phyloP scores from a whole-genome alignment of 2,329 filamentous ascomycete species.

The Clarireedia sp. region DNA sequence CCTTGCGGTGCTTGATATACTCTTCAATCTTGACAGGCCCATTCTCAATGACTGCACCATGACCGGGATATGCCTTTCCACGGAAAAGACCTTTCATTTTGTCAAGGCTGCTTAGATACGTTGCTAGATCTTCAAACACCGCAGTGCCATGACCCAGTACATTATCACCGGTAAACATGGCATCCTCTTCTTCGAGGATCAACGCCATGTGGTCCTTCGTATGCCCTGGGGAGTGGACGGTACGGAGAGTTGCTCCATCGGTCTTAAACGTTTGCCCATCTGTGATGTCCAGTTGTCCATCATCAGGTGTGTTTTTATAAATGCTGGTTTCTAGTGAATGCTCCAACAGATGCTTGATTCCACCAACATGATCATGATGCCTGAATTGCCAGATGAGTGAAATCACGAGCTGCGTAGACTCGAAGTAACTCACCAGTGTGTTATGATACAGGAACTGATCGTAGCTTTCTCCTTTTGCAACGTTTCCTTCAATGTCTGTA shows the following conservation, averaged over 20 bases:
- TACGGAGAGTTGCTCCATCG: slow-evolving; percentile 58
- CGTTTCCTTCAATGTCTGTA: slow-evolving; percentile 52
- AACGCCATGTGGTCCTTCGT: slow-evolving; percentile 77
- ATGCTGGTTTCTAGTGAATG: slow-evolving; percentile 56
- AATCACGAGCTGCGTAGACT: too few relatives aligned
- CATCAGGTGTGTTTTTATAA: slow-evolving; percentile 56
- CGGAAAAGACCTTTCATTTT: slow-evolving; percentile 59
- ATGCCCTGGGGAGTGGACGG: slow-evolving; percentile 64
- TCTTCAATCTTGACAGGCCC: slow-evolving; percentile 65
- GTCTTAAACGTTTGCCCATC: slow-evolving; percentile 47
- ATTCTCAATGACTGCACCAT: slow-evolving; percentile 71
- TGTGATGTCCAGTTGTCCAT: slow-evolving; percentile 45
- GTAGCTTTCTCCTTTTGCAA: slow-evolving; percentile 60
- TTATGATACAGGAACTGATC: slow-evolving; percentile 65
- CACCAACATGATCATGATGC: slow-evolving; percentile 76
- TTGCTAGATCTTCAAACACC: slow-evolving; percentile 69
- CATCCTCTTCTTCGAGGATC: slow-evolving; percentile 66
- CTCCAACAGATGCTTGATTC: slow-evolving; percentile 59
- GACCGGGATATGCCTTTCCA: slow-evolving; percentile 76
- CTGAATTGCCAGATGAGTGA: neutral
- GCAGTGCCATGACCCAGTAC: slow-evolving; percentile 80
- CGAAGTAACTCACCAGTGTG: slow-evolving; percentile 58
- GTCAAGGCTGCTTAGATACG: slow-evolving; percentile 61
- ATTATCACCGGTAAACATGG: slow-evolving; percentile 85
- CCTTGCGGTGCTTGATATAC: slow-evolving; percentile 74